Evolutionary conservation across 176 grass and related monocot genomes (phyloP).

Genomic region (Puccinellia tenuiflora): DNA sequence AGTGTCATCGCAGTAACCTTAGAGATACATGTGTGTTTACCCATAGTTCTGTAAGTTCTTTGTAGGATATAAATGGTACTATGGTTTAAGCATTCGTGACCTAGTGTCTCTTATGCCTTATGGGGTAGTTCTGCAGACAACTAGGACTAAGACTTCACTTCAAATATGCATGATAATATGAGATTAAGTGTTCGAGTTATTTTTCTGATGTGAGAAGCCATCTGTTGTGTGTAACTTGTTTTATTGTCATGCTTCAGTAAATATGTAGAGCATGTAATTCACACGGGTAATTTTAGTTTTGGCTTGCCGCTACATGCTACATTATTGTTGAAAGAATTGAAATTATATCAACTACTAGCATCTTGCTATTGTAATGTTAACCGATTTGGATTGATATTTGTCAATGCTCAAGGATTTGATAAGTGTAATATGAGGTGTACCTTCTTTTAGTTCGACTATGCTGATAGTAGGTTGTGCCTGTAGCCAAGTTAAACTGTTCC

Average conservation of each 20-base stretch:
- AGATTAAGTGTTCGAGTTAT: neutral
- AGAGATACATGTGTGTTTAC: neutral
- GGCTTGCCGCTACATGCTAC: neutral
- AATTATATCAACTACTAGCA: neutral
- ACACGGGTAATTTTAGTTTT: neutral
- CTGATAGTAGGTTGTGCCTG: neutral
- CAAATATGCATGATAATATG: slow-evolving; percentile 9
- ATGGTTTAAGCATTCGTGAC: neutral
- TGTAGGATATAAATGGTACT: neutral
- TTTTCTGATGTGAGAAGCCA: neutral
- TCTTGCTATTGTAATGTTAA: neutral
- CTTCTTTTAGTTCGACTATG: neutral
- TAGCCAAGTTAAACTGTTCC: neutral
- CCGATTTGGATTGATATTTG: neutral
- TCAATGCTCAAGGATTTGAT: neutral
- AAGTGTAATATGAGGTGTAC: neutral
- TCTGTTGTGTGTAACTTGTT: neutral
- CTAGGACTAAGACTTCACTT: neutral
- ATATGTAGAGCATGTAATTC: neutral
- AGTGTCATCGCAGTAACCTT: neutral
- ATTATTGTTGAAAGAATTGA: neutral
- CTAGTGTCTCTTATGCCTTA: neutral
- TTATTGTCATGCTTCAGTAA: neutral
- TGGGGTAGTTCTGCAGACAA: neutral
- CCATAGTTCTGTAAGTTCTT: neutral